These are phyloP conservation scores for Crithidia sp. DNA, from an alignment of 208 protist species.

Conservation along the genomic window DNA sequence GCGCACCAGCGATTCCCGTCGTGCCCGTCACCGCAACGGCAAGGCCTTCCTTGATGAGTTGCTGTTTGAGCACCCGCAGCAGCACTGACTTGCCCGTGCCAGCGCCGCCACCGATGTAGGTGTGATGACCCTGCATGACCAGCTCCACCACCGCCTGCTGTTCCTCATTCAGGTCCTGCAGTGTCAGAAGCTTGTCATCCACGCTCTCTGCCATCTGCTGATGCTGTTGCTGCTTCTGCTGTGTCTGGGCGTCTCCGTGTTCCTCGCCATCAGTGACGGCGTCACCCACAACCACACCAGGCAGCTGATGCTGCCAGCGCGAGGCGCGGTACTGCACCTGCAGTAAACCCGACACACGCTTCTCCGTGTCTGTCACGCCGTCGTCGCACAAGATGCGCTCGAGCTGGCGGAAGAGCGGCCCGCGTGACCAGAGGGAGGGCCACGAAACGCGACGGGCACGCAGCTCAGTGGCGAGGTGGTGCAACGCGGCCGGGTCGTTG, in stretches of 20 bases:
- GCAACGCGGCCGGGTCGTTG: slow-evolving; percentile 45
- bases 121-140: slow-evolving; percentile 74
- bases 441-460: slow-evolving; percentile 51
- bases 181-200: slow-evolving; percentile 55
- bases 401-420: slow-evolving; percentile 47
- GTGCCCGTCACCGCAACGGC: slow-evolving; percentile 85
- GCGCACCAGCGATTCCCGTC: slow-evolving; percentile 80
- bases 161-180: slow-evolving; percentile 80
- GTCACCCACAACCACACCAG: slow-evolving; percentile 41
- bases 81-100: slow-evolving; percentile 91
- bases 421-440: slow-evolving; percentile 65
- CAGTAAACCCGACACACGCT: slow-evolving; percentile 45
- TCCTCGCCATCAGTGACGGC: neutral
- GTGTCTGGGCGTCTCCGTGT: neutral
- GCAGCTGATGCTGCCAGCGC: slow-evolving; percentile 24
- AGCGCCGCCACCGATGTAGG: slow-evolving; percentile 89
- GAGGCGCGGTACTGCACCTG: slow-evolving; percentile 50
- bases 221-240: neutral
- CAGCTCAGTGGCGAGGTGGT: slow-evolving; percentile 48
- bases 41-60: slow-evolving; percentile 61
- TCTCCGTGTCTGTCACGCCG: slow-evolving; percentile 26
- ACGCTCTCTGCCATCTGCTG: slow-evolving; percentile 9
- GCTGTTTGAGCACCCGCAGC: slow-evolving; percentile 78
- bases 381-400: slow-evolving; percentile 44
- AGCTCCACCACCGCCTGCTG: slow-evolving; percentile 82